Evolutionary conservation across 164 flowering plant species (phyloP).

Genomic region (Magnolia kwangsiensis): DNA sequence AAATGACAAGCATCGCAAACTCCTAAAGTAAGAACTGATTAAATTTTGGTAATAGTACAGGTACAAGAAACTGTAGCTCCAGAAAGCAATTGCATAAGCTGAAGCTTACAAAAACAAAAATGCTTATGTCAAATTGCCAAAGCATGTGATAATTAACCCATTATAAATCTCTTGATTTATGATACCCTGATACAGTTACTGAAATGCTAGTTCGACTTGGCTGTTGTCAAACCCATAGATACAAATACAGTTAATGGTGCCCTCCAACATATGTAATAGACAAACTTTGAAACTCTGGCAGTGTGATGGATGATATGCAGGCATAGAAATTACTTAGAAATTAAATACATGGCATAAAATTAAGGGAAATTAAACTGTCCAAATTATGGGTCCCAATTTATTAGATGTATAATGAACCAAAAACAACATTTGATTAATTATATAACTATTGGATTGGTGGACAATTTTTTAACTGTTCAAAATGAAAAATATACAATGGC

Average conservation of each 20-base stretch:
- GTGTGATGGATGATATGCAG: no score
- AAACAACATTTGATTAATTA: no score
- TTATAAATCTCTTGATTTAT: neutral
- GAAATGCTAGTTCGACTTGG: neutral
- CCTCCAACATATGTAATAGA: no score
- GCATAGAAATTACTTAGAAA: neutral
- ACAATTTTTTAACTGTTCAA: no score
- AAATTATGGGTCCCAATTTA: no score
- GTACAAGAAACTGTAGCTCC: neutral
- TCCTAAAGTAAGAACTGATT: neutral
- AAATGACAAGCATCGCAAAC: neutral
- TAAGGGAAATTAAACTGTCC: neutral
- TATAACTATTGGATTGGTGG: no score
- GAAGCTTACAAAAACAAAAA: neutral
- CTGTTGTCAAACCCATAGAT: neutral
- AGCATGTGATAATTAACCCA: neutral
- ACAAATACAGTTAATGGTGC: neutral
- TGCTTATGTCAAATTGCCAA: neutral
- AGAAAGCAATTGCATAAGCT: neutral
- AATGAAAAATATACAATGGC: no score
- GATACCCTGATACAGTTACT: neutral
- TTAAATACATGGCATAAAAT: no score
- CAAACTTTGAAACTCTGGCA: no score
- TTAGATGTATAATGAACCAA: no score
- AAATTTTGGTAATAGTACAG: neutral